phyloP scores from a whole-genome alignment of 202 grass and related monocot genomes.

The Zizania palustris region DNA sequence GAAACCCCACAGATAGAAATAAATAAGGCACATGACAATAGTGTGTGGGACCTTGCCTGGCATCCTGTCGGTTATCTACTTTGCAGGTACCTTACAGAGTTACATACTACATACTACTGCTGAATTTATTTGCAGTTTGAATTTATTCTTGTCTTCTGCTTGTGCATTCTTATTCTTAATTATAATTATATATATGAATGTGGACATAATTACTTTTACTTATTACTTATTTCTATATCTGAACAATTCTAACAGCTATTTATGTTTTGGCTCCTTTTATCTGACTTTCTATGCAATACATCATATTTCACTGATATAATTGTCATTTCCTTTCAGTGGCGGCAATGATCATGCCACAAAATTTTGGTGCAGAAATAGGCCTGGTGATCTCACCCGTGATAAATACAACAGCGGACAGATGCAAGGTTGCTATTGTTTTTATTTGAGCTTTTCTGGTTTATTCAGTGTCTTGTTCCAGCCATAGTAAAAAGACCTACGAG shows the following conservation, averaged over 20 bases:
- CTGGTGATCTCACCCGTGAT: conserved; percentile 89
- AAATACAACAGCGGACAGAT: conserved; percentile 77
- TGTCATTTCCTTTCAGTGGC: conserved; percentile 59
- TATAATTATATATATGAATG: conserved; percentile 14
- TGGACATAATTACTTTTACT: not conserved
- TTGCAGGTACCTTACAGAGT: conserved; percentile 72
- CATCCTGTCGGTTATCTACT: conserved; percentile 99
- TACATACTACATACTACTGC: conserved; percentile 18
- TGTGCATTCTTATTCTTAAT: conserved; percentile 18
- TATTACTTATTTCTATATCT: conserved; percentile 19
- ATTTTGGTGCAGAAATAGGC: conserved; percentile 99
- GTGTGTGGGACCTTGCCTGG: conserved; percentile 99
- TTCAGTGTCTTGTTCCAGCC: not conserved
- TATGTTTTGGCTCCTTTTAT: conserved; percentile 1
- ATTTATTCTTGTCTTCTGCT: conserved; percentile 8
- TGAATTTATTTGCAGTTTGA: conserved; percentile 31
- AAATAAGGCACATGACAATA: conserved; percentile 84
- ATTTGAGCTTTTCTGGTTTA: conserved; percentile 28
- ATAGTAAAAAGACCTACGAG: not conserved
- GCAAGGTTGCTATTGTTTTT: conserved; percentile 50
- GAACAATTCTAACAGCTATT: conserved; percentile 4
- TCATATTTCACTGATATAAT: conserved; percentile 10
- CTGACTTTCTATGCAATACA: not conserved
- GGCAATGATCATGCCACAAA: conserved; percentile 96
- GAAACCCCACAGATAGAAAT: conserved; percentile 93